Base-by-base conservation (phyloP, 2,329 filamentous ascomycete species). In the Fusarium albosuccineum region DNA sequence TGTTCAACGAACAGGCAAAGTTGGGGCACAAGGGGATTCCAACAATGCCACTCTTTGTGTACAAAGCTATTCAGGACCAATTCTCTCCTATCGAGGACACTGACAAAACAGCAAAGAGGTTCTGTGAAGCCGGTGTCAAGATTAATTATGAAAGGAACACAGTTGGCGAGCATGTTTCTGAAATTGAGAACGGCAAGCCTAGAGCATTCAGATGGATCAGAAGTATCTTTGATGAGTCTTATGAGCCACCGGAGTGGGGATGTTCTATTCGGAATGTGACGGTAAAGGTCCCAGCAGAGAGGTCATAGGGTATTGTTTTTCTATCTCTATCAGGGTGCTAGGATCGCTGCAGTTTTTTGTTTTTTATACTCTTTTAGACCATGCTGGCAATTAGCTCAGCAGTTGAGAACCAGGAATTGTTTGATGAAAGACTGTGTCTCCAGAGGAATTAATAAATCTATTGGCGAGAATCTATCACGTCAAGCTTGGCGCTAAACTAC, bases 31-130 rank as follows among this genome's bases (percentile, higher is more conserved):
- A 82, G 50, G 80, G 79, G 1, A 71, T 78, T 0, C 85, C 84
- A 0, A 62, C 74, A 10, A 82, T 85, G 70, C 84, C 85, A 0
- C 53, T 86, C 7, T 83, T 83, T 61, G 70, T 84, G 4, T 86
- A 86, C 72, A 86, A 86, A 62, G 81, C 83, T 0, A 77, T 82
- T 16, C 60, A 70, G 3, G 84, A 87, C 37, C 79, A 85, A 54
- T 73, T 84, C 50, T 81, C 78, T 8, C 70, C 76, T 1, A 73
- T 83, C 1, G 73, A 67, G 2, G 79, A 81, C 17, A 86, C 81
- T 0, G 83, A 86, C 57, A 72, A 56, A 0, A 71, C 85, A 8
- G 76, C 85, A 0, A 51, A 76, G 0, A 72, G 71, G 14, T 83
- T 82, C 40, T 86, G 83, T 56, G 63, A 55, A 0, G 73, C 68